phyloP scores from a whole-genome alignment of 768 basidiomycete genomes.

The Tubosaeta sp. region DNA sequence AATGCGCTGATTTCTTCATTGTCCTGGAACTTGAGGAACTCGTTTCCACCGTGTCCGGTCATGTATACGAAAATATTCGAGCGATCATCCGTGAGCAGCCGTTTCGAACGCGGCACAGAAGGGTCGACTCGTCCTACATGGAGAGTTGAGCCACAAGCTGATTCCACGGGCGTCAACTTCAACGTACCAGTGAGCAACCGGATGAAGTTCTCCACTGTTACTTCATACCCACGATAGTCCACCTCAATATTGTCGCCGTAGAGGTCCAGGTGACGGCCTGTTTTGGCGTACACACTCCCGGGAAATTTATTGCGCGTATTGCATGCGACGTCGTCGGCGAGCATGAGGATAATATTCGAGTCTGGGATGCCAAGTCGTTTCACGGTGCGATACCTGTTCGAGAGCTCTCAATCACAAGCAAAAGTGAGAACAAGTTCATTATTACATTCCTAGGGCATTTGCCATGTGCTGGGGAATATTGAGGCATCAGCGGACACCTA shows the following conservation, averaged over 20 bases:
- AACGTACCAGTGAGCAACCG: conserved; percentile 81
- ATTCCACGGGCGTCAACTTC: not conserved
- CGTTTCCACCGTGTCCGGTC: conserved; percentile 98
- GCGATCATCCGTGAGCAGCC: conserved; percentile 82
- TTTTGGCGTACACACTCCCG: conserved; percentile 88
- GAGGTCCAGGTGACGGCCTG: conserved; percentile 75
- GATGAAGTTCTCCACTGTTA: conserved; percentile 95
- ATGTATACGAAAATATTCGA: conserved; percentile 97
- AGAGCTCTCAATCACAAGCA: conserved; percentile 1
- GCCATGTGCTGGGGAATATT: conserved; percentile 81
- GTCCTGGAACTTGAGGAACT: conserved; percentile 99
- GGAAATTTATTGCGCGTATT: conserved; percentile 90
- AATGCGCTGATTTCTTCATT: conserved; percentile 97
- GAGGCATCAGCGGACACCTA: not conserved
- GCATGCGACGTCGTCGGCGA: conserved; percentile 95
- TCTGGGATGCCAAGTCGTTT: conserved; percentile 98
- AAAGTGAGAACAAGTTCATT: not conserved
- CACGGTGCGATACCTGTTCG: conserved; percentile 88
- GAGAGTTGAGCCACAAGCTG: not conserved
- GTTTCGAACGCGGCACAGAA: conserved; percentile 86
- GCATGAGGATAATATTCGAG: conserved; percentile 98
- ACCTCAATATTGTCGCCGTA: conserved; percentile 98
- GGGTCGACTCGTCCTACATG: conserved; percentile 75
- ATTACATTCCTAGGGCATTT: conserved; percentile 93
- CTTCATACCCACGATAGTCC: conserved; percentile 97